phyloP scores from a whole-genome alignment of 495 filamentous ascomycete genomes.

The Paragyromitra xinjiangensis region DNA sequence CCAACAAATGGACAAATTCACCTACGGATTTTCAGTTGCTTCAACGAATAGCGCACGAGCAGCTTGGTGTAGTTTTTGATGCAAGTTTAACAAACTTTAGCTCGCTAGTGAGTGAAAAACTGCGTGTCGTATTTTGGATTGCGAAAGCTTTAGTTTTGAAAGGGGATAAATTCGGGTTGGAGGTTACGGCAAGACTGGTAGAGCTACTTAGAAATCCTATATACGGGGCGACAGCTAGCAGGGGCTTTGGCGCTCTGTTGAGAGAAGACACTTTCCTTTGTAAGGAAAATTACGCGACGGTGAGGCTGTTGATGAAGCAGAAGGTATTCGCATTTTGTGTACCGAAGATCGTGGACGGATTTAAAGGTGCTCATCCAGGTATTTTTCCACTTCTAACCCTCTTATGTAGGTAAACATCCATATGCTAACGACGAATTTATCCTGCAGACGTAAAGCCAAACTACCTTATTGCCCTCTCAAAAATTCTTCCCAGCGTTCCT shows the following conservation, averaged over 20 bases:
- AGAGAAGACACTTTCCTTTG: constrained; percentile 72
- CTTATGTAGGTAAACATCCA: neutral
- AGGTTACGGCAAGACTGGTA: constrained; percentile 65
- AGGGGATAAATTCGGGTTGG: constrained; percentile 58
- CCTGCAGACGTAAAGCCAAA: constrained; percentile 64
- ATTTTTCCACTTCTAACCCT: neutral
- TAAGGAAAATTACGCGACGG: constrained; percentile 69
- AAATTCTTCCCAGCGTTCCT: constrained; percentile 70
- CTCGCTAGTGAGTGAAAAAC: constrained; percentile 27
- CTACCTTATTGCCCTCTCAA: constrained; percentile 72
- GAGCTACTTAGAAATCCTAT: constrained; percentile 65
- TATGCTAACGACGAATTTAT: neutral
- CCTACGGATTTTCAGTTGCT: constrained; percentile 47
- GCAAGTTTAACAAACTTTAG: constrained; percentile 7
- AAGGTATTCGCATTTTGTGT: constrained; percentile 70
- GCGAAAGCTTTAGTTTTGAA: constrained; percentile 67
- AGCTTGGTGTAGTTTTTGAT: constrained; percentile 26
- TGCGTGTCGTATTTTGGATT: constrained; percentile 65
- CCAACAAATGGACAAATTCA: constrained; percentile 67
- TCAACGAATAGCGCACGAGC: constrained; percentile 18
- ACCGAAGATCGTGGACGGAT: constrained; percentile 67
- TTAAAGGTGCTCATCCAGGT: constrained; percentile 63
- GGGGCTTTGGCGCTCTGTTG: constrained; percentile 70
- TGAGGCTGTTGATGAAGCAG: constrained; percentile 72
- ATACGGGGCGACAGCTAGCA: constrained; percentile 63